Base-by-base conservation (phyloP, 805 yeast species). In the Suhomyces canberraensis region DNA sequence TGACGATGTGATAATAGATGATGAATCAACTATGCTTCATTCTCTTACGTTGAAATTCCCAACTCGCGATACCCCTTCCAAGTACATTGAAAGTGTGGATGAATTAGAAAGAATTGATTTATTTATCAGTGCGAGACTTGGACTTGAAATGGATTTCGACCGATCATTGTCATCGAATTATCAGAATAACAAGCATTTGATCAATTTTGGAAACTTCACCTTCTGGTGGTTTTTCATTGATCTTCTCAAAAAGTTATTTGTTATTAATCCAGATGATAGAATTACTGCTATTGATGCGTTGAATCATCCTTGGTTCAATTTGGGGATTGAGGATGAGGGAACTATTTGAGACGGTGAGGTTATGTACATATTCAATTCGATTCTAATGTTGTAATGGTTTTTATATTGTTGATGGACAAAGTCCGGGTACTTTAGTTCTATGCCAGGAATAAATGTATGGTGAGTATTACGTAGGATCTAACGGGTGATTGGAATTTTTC, bases 181-280 rank as follows among this genome's bases (percentile, higher is more conserved):
- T 41, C 63, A 61, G 19, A 57, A 55, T 40, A 64, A 67, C 40
- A 60, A 56, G 43, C 58, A 61, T 39, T 61, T 49, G 69, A 80
- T 61, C 57, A 69, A 58, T 41, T 69, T 69, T 50, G 84, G 83
- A 29, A 77, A 79, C 38, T 83, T 83, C 55, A 71, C 77, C 30
- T 88, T 88, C 59, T 90, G 97, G 96, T 84, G 76, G 68, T 75
- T 75, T 60, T 89, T 89, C 57, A 63, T 69, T 31, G 73, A 69
- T 40, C 51, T 69, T 33, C 49, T 68, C 18, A 51, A 54, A 21
- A 64, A 66, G 40, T 49, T 69, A 36, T 63, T 69, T 38, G 58
- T 66, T 22, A 58, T 69, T 4, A 56, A 65, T 35, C 73, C 73
- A 2, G 44, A 52, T 14, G 60, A 64, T 22, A 46, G 74, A 34